Conservation (phyloP, 306 rosid genomes). For the Acacia confusa region DNA sequence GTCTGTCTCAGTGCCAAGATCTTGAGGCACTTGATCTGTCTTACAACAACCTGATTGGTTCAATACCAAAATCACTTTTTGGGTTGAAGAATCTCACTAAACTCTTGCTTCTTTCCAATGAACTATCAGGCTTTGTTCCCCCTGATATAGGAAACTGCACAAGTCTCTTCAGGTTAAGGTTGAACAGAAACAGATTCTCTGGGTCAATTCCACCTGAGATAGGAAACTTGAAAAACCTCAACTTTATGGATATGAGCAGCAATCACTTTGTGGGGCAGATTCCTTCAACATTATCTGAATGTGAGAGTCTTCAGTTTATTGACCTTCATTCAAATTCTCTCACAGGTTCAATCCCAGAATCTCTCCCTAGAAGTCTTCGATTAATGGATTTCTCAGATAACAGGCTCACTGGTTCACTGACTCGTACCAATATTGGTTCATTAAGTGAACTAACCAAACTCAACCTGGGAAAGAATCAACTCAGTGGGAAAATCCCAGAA, state of each 20-base stretch:
- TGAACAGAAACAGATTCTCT: conserved; percentile 63
- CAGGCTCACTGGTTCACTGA: conserved; percentile 62
- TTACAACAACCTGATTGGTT: conserved; percentile 67
- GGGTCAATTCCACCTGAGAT: conserved; percentile 86
- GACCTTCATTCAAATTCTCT: conserved; percentile 85
- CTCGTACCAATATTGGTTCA: conserved; percentile 50
- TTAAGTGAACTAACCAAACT: conserved; percentile 76
- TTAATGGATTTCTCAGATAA: conserved; percentile 72
- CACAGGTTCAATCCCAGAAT: conserved; percentile 62
- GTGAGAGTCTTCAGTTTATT: conserved; percentile 69
- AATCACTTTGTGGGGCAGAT: conserved; percentile 71
- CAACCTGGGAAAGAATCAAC: conserved; percentile 59
- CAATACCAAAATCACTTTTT: conserved; percentile 63
- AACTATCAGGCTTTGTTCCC: conserved; percentile 78
- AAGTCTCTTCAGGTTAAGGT: conserved; percentile 65
- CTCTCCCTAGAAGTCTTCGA: conserved; percentile 73
- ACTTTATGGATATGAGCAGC: conserved; percentile 65
- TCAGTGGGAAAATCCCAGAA: conserved; percentile 69
- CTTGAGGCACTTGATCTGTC: conserved; percentile 88
- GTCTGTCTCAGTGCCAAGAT: conserved; percentile 58
- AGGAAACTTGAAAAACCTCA: conserved; percentile 63
- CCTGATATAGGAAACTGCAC: conserved; percentile 88
- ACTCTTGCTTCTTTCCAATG: conserved; percentile 71
- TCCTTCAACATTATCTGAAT: conserved; percentile 67
- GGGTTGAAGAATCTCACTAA: conserved; percentile 70